Evolutionary conservation across 176 grass and related monocot genomes (phyloP).

Genomic region (Typha latifolia): DNA sequence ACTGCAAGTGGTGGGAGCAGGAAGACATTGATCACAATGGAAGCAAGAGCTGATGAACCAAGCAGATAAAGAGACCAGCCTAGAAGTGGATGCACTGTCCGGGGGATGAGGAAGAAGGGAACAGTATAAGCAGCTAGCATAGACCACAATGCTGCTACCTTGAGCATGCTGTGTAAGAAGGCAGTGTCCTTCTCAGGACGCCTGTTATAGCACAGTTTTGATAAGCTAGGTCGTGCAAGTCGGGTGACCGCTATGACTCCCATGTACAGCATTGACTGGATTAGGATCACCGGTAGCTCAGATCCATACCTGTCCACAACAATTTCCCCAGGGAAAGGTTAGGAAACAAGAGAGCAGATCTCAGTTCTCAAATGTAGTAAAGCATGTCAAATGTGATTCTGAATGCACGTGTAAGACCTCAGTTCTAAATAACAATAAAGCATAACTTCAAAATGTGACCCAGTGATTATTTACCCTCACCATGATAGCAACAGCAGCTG

Average conservation of each 20-base stretch:
- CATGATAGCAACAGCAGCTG: too few species aligned
- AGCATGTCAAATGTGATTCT: too few species aligned
- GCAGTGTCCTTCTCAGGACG: slow-evolving; percentile 60
- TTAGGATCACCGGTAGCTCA: slow-evolving; percentile 52
- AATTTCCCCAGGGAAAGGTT: slow-evolving; percentile 7
- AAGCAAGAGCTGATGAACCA: slow-evolving; percentile 47
- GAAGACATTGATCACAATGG: slow-evolving; percentile 65
- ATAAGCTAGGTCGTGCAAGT: slow-evolving; percentile 56
- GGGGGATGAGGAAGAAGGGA: slow-evolving; percentile 77
- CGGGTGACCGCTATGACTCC: slow-evolving; percentile 55
- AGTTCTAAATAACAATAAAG: too few species aligned
- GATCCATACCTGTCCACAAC: slow-evolving; percentile 51
- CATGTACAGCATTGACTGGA: slow-evolving; percentile 63
- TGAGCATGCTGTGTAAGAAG: slow-evolving; percentile 48
- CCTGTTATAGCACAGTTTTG: slow-evolving; percentile 75
- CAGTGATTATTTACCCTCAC: too few species aligned
- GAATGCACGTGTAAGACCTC: too few species aligned
- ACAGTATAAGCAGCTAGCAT: slow-evolving; percentile 63
- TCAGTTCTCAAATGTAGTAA: too few species aligned
- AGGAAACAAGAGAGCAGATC: not conserved
- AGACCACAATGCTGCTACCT: slow-evolving; percentile 47
- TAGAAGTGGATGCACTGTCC: slow-evolving; percentile 68
- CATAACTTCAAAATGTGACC: too few species aligned
- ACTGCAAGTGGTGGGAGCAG: slow-evolving; percentile 46
- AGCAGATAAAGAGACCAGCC: slow-evolving; percentile 86